phyloP scores from a whole-genome alignment of 78 protist species.

The Dictyostelium purpureum region DNA sequence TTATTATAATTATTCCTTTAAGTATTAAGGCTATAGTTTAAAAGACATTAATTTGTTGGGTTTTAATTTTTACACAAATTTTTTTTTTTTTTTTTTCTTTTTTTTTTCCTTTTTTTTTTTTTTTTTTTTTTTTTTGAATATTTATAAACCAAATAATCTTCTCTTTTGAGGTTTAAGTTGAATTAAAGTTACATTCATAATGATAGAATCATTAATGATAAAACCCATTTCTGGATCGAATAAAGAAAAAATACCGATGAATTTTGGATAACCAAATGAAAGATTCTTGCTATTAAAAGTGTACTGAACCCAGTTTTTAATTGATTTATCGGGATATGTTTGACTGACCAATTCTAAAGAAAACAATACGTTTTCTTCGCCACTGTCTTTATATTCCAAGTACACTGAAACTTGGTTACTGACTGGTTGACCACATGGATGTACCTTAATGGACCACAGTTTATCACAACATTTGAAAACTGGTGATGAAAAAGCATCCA shows the following conservation, averaged over 20 bases:
- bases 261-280: conserved; percentile 5
- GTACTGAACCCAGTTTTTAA: conserved; percentile 2
- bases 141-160: background rate
- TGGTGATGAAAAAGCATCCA: background rate
- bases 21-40: too few relatives aligned
- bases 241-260: conserved; percentile 1
- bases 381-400: background rate
- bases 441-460: background rate
- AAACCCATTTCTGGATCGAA: background rate
- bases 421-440: conserved; percentile 11
- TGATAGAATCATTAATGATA: background rate
- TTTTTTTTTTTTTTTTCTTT: background rate
- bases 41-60: background rate
- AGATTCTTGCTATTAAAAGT: background rate
- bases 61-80: background rate
- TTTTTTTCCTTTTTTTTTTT: background rate
- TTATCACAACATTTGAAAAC: background rate
- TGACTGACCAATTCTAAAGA: background rate
- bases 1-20: too few relatives aligned
- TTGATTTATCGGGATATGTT: conserved; percentile 12
- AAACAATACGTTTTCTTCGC: background rate
- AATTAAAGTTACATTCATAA: background rate
- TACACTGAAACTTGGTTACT: background rate
- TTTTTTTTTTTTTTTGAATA: background rate
- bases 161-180: background rate